Percentiles rank a stretch among this genome's conserved stretches.
These are phyloP conservation scores for Mucor velutinosus DNA, from an alignment of 371 early-diverging fungal genomes.

Conservation along the genomic window DNA sequence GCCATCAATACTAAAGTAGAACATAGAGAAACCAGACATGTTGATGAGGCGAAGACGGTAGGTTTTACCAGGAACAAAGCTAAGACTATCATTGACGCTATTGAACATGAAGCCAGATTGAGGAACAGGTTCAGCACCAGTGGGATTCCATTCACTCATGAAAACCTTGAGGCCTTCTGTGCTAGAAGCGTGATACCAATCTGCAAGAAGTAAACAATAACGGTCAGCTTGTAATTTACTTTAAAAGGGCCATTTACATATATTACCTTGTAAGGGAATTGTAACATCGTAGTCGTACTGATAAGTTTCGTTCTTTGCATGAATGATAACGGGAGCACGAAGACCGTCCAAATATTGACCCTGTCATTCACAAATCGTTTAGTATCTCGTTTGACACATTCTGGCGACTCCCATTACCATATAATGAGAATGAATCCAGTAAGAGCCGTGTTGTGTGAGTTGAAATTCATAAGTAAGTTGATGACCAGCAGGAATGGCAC, in stretches of 20 bases:
- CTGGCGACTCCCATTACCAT: constrained; percentile 22
- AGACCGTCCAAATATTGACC: constrained; percentile 86
- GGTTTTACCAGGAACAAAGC: constrained; percentile 73
- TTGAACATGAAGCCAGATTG: constrained; percentile 61
- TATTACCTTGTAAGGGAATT: constrained; percentile 58
- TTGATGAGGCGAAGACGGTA: constrained; percentile 86
- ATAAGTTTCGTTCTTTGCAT: constrained; percentile 63
- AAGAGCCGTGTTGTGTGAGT: constrained; percentile 40
- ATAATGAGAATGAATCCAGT: constrained; percentile 36
- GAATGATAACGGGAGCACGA: constrained; percentile 73
- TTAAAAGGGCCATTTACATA: not conserved
- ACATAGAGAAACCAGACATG: constrained; percentile 75
- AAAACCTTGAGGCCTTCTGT: constrained; percentile 40
- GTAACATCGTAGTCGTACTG: constrained; percentile 72
- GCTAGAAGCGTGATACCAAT: constrained; percentile 71
- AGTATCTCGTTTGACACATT: not conserved
- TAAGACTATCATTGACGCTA: constrained; percentile 42
- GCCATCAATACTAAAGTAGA: constrained; percentile 77
- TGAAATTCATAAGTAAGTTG: constrained; percentile 65
- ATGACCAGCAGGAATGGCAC: constrained; percentile 43
- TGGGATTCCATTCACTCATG: constrained; percentile 61
- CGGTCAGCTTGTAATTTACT: not conserved
- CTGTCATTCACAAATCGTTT: constrained; percentile 6
- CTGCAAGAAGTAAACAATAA: constrained; percentile 20
- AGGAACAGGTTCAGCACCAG: constrained; percentile 71